phyloP scores from a whole-genome alignment of 73 alveolate genomes.

The Stentor roeselii region DNA sequence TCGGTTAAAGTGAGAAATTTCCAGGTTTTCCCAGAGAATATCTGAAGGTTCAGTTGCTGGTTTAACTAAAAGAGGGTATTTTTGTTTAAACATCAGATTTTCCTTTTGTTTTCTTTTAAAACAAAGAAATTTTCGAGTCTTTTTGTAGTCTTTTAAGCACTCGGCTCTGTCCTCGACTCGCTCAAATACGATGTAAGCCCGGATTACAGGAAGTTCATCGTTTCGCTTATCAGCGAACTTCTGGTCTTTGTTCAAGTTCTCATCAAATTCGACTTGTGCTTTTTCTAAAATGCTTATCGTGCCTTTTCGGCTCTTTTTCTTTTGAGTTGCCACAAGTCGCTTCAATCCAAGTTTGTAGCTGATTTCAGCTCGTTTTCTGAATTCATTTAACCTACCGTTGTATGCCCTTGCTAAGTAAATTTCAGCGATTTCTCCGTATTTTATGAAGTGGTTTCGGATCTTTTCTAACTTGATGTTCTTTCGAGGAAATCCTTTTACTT shows the following conservation, averaged over 20 bases:
- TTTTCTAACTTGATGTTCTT: neutral
- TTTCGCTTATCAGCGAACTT: neutral
- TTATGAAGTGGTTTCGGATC: neutral
- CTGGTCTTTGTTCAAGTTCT: neutral
- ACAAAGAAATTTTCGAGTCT: neutral
- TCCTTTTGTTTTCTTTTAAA: neutral
- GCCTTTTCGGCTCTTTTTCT: neutral
- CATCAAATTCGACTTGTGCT: neutral
- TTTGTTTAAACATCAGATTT: too few species aligned
- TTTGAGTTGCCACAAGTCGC: neutral
- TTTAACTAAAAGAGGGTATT: neutral
- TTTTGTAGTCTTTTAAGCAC: neutral
- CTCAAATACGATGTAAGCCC: neutral
- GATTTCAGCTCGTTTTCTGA: neutral
- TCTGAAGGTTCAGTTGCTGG: conserved; percentile 25
- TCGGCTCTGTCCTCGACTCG: neutral
- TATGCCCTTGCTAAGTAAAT: neutral
- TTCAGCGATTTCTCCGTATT: conserved; percentile 4
- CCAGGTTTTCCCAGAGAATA: conserved; percentile 22
- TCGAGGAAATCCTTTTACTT: conserved; percentile 7
- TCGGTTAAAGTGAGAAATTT: neutral
- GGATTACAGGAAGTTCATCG: neutral
- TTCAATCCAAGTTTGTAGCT: neutral
- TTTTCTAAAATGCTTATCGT: neutral
- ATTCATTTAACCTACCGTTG: neutral